Conservation (phyloP, 345 rosid genomes). For the Euclidium syriacum region DNA sequence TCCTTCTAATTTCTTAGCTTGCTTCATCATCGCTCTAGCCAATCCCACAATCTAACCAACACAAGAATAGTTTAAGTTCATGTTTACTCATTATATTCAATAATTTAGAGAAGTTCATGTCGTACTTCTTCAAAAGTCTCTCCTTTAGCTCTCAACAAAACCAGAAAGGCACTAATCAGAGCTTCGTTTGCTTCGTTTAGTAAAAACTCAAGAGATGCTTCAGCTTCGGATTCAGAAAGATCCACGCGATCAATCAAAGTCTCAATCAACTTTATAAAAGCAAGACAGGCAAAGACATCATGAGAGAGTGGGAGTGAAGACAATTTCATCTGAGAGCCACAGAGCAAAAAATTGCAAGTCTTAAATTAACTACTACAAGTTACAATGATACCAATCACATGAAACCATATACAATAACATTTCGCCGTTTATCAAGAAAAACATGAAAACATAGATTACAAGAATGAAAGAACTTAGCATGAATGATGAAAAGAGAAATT, state of each 20-base stretch:
- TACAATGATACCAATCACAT: no score
- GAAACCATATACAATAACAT: no score
- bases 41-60: constrained; percentile 67
- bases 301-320: background rate
- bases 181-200: constrained; percentile 58
- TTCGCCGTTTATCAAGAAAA: no score
- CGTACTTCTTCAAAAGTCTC: constrained; percentile 91
- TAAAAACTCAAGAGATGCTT: constrained; percentile 59
- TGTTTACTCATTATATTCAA: constrained; percentile 20
- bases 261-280: constrained; percentile 58
- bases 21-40: constrained; percentile 80
- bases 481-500: background rate
- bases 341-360: no score
- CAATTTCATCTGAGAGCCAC: no score
- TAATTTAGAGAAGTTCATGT: no score
- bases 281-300: background rate
- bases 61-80: background rate
- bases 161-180: constrained; percentile 82
- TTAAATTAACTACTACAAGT: no score
- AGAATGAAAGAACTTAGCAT: background rate
- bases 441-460: background rate
- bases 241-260: constrained; percentile 58
- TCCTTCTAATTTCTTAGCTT: constrained; percentile 76
- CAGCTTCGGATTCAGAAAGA: constrained; percentile 71
- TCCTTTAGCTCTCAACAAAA: constrained; percentile 87